Evolutionary conservation across 192 early-diverging fungal genomes (phyloP).

Genomic region (Coemansia sp.): DNA sequence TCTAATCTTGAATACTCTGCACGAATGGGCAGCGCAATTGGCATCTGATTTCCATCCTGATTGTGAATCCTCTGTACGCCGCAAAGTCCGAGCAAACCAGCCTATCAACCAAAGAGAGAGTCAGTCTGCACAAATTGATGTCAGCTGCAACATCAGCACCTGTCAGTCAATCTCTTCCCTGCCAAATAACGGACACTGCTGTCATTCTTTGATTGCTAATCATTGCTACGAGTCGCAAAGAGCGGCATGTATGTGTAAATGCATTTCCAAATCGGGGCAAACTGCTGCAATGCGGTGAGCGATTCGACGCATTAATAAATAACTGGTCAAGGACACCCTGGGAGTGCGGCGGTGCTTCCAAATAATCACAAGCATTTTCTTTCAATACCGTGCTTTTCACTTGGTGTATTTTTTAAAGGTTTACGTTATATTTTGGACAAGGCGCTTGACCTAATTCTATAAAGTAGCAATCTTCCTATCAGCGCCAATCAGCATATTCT

Average conservation of each 20-base stretch:
- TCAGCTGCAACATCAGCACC: not conserved
- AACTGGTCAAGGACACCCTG: not conserved
- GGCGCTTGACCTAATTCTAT: no score
- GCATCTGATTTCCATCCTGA: not conserved
- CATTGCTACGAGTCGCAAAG: not conserved
- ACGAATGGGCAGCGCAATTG: not conserved
- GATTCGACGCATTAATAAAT: not conserved
- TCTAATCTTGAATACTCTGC: not conserved
- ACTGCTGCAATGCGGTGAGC: no score
- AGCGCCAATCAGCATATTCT: no score
- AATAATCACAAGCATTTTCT: not conserved
- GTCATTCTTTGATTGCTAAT: not conserved
- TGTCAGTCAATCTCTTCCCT: not conserved
- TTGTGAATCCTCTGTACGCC: not conserved
- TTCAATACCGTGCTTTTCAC: not conserved
- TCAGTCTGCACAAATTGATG: constrained; percentile 1
- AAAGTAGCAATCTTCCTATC: no score
- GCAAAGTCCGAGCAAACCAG: not conserved
- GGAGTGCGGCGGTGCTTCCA: not conserved
- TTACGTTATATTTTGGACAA: no score
- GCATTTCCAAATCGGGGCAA: not conserved
- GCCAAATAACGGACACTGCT: not conserved
- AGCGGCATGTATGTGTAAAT: not conserved
- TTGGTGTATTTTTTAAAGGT: not conserved
- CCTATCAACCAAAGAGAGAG: not conserved